Conservation (phyloP, 2,329 filamentous ascomycete species). For the Colletotrichum coccodes region DNA sequence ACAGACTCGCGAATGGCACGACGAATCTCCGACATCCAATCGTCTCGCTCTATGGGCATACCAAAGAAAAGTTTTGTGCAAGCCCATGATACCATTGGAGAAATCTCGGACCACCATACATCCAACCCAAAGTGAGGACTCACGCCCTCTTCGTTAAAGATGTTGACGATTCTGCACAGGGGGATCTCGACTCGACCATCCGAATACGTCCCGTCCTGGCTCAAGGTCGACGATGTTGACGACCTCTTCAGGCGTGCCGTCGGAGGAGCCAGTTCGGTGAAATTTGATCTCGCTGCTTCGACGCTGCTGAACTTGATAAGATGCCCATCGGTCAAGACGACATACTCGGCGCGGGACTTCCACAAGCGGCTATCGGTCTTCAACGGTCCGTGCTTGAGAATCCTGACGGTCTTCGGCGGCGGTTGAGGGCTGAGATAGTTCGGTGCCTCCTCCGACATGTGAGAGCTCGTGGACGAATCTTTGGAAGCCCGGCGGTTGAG, state of each 20-base stretch:
- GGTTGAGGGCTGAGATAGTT: slow-evolving; percentile 36
- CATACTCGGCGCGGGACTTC: slow-evolving; percentile 59
- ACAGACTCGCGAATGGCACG: slow-evolving; percentile 51
- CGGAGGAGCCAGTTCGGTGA: slow-evolving; percentile 51
- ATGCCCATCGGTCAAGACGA: slow-evolving; percentile 62
- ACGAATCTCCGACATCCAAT: slow-evolving; percentile 59
- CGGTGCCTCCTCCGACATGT: slow-evolving; percentile 31
- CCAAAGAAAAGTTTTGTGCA: slow-evolving; percentile 61
- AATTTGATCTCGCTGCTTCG: slow-evolving; percentile 57
- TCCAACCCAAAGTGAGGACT: slow-evolving; percentile 63
- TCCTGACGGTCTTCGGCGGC: slow-evolving; percentile 48
- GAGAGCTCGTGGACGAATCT: slow-evolving; percentile 44
- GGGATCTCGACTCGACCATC: slow-evolving; percentile 58
- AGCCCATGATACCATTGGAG: slow-evolving; percentile 55
- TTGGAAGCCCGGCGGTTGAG: slow-evolving; percentile 53
- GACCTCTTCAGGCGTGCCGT: slow-evolving; percentile 36
- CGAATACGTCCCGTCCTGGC: slow-evolving; percentile 43
- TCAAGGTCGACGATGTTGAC: slow-evolving; percentile 37
- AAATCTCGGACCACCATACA: slow-evolving; percentile 64
- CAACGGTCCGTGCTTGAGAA: slow-evolving; percentile 57
- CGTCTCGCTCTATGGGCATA: slow-evolving; percentile 58
- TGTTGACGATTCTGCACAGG: slow-evolving; percentile 60
- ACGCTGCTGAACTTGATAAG: slow-evolving; percentile 61
- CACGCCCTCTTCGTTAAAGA: slow-evolving; percentile 61
- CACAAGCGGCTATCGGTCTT: slow-evolving; percentile 60